A percentile compares a stretch with the other conserved stretches of the same genome.
Evolutionary conservation across 352 stramenopile genomes (phyloP).

Genomic region (Phytophthora kernoviae): DNA sequence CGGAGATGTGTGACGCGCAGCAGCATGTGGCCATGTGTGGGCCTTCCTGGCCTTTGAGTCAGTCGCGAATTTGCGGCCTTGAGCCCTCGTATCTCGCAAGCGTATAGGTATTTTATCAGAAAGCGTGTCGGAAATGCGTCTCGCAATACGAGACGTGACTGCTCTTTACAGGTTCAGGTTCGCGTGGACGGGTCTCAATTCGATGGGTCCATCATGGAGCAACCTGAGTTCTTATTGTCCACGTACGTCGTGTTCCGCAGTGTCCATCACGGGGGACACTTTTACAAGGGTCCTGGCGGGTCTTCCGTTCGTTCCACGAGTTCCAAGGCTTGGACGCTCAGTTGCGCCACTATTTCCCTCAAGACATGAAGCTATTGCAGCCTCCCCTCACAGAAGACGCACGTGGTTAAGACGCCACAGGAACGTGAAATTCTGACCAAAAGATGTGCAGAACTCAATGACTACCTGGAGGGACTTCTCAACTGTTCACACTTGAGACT

Average conservation of each 20-base stretch:
- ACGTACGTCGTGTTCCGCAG: constrained; percentile 73
- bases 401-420: constrained; percentile 69
- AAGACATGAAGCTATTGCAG: constrained; percentile 63
- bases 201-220: constrained; percentile 77
- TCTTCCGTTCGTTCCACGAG: constrained; percentile 75
- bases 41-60: neutral
- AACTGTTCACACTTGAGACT: constrained; percentile 53
- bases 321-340: constrained; percentile 78
- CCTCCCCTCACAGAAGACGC: constrained; percentile 60
- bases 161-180: constrained; percentile 66
- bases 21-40: neutral
- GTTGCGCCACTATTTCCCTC: constrained; percentile 61
- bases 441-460: constrained; percentile 69
- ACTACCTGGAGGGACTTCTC: constrained; percentile 56
- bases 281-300: constrained; percentile 62
- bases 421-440: constrained; percentile 59
- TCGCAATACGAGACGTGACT: constrained; percentile 67
- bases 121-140: no score
- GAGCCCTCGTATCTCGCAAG: neutral
- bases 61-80: constrained; percentile 30
- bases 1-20: constrained; percentile 1
- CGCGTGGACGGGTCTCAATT: constrained; percentile 69
- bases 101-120: neutral
- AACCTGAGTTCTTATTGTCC: constrained; percentile 74
- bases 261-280: constrained; percentile 54